Evolutionary conservation across 345 rosid genomes (phyloP), one percentile per base, ranked within the genome.

Genomic region (Lenwebbia sp.): DNA sequence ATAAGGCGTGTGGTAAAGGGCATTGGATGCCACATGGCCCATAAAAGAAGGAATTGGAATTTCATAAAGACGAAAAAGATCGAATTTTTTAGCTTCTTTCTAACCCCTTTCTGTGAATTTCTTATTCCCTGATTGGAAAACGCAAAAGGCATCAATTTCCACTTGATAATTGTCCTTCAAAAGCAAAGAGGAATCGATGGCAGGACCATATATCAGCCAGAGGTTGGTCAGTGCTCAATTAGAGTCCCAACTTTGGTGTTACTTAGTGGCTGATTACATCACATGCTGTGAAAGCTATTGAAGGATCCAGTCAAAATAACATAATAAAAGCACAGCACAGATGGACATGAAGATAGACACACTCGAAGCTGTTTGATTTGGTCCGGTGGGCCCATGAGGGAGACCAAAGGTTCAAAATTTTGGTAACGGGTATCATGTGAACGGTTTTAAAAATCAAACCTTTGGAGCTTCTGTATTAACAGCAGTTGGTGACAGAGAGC

Each of bases 41-140:
- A 37, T 19, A 23, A 4, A 65, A 70, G 78, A 33, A 19, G 78
- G 78, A 19, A 33, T 17, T 70, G 78, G 78, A 70, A 70, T 70
- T 33, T 70, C 47, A 70, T 70, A 70, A 33, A 70, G 78, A 10
- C 3, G 25, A 10, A 70, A 70, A 33, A 70, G 41, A 22, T 33
- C 3, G 6, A 15, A 1, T 8, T 8, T 65, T 65, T 15, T 65
- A 30, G 76, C 44, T 33, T 65, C 41, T 65, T 65, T 65, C 17
- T 9, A 65, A 81, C n/a, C 41, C 33, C 51, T 50, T 51, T 85
- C 81, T 83, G 51, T 23, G 54, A 50, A 54, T 15, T 83, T 74
- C 33, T 37, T 62, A 33, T 54, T 55, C 54, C 82, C 85, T 25
- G 82, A 26, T 54, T 85, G 86, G 93, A 85, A 85, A 88, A 88